Conservation (phyloP, 306 rosid species). For the Vigna unguiculata region DNA sequence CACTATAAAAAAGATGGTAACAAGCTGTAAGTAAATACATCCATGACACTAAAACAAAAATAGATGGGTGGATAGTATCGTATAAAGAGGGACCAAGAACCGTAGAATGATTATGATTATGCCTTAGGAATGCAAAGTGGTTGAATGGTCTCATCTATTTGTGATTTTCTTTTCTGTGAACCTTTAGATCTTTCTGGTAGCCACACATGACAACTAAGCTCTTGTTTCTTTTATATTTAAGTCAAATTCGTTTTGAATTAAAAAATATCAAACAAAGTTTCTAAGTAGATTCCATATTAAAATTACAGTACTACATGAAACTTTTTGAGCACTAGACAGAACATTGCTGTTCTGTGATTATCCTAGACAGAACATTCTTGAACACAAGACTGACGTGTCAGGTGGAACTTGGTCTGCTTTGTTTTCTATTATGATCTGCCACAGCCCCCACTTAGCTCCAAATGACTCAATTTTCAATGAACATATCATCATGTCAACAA, state of each 20-base stretch:
- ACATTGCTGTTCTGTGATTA: slow-evolving; percentile 32
- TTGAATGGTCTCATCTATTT: slow-evolving; percentile 38
- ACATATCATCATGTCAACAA: neutral
- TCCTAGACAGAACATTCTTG: slow-evolving; percentile 43
- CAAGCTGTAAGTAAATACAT: slow-evolving; percentile 36
- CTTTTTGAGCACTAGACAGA: neutral
- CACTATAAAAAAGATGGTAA: neutral
- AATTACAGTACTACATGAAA: neutral
- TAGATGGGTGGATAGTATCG: slow-evolving; percentile 18
- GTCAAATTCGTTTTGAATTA: neutral
- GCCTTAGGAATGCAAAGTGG: slow-evolving; percentile 40
- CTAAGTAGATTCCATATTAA: neutral
- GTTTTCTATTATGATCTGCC: slow-evolving; percentile 29
- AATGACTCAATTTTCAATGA: slow-evolving; percentile 36
- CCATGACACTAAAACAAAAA: slow-evolving; percentile 32
- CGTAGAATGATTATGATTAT: slow-evolving; percentile 45
- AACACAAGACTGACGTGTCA: slow-evolving; percentile 44
- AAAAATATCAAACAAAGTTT: neutral
- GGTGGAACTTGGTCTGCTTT: slow-evolving; percentile 30
- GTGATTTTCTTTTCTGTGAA: slow-evolving; percentile 31
- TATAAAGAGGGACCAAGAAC: slow-evolving; percentile 45
- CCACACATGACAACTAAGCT: slow-evolving; percentile 46
- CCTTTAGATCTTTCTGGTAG: slow-evolving; percentile 38
- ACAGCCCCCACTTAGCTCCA: slow-evolving; percentile 33
- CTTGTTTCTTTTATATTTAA: neutral